Percentiles rank a stretch among this genome's conserved stretches.
These are phyloP conservation scores for Apophysomyces ossiformis DNA, from an alignment of 371 early-diverging fungal species.

Conservation along the genomic window DNA sequence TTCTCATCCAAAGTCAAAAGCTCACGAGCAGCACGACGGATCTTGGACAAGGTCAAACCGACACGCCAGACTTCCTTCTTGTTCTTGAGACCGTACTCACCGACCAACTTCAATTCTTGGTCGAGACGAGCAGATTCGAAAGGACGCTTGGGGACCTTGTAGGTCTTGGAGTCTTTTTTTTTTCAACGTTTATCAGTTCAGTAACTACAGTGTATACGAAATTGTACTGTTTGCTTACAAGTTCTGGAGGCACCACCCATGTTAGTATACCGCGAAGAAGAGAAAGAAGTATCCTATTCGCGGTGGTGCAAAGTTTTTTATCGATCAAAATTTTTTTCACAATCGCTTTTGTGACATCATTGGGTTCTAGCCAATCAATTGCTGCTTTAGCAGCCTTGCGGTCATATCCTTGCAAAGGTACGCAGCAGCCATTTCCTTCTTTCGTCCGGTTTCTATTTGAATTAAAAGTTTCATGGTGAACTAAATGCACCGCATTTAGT, in stretches of 20 bases:
- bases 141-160: slow-evolving; percentile 99
- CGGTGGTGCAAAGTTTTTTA: slow-evolving; percentile 9
- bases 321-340: background rate
- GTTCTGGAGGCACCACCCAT: slow-evolving; percentile 21
- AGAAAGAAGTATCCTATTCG: slow-evolving; percentile 2
- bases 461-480: too few species aligned
- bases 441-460: too few species aligned
- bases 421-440: too few species aligned
- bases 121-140: slow-evolving; percentile 99
- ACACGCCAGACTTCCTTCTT: slow-evolving; percentile 99
- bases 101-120: slow-evolving; percentile 98
- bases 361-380: background rate
- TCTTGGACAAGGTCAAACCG: slow-evolving; percentile 96
- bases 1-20: slow-evolving; percentile 97
- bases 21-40: slow-evolving; percentile 99
- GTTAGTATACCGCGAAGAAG: slow-evolving; percentile 13
- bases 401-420: too few species aligned
- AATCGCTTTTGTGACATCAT: background rate
- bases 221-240: background rate
- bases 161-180: slow-evolving; percentile 81
- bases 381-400: background rate
- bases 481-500: too few species aligned
- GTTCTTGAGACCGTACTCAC: slow-evolving; percentile 99
- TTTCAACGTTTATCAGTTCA: background rate
- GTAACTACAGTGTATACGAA: slow-evolving; percentile 1